phyloP scores from a whole-genome alignment of 2,329 filamentous ascomycete genomes.

The Nigrospora osmanthi region DNA sequence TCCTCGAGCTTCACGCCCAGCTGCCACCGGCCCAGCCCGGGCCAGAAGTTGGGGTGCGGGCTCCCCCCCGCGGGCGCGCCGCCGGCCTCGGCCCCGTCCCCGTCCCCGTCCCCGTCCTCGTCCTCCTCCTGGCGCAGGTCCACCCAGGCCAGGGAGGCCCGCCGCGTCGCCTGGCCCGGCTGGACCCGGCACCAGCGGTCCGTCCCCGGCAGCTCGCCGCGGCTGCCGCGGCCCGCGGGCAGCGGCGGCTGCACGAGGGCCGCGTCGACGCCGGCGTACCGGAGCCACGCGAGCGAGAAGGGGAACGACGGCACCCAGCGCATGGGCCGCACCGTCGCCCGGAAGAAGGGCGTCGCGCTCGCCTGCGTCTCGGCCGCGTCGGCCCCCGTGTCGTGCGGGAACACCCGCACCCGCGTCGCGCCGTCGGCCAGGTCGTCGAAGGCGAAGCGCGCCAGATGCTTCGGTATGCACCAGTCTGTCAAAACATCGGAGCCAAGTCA shows the following conservation, averaged over 20 bases:
- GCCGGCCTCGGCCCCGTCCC: slow-evolving; percentile 18
- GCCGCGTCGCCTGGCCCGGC: slow-evolving; percentile 19
- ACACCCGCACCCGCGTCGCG: slow-evolving; percentile 33
- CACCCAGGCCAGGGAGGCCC: slow-evolving; percentile 35
- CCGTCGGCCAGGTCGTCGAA: slow-evolving; percentile 30
- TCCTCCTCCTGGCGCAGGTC: slow-evolving; percentile 32
- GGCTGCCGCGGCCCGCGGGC: slow-evolving; percentile 27
- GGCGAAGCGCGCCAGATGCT: slow-evolving; percentile 44
- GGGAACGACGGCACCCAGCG: slow-evolving; percentile 35
- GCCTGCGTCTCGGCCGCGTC: slow-evolving; percentile 22
- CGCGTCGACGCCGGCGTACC: slow-evolving; percentile 32
- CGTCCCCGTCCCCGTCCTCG: no score
- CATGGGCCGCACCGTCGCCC: slow-evolving; percentile 33
- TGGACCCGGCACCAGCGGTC: slow-evolving; percentile 34
- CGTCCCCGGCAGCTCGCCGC: slow-evolving; percentile 36
- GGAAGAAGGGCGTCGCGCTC: slow-evolving; percentile 33
- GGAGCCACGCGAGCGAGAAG: slow-evolving; percentile 27
- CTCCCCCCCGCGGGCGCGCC: slow-evolving; percentile 8
- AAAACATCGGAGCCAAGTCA: background rate
- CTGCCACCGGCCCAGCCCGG: slow-evolving; percentile 35
- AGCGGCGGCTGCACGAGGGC: slow-evolving; percentile 41
- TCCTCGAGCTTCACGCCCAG: slow-evolving; percentile 24
- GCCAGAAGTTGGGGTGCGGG: slow-evolving; percentile 36
- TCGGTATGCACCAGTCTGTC: slow-evolving; percentile 47
- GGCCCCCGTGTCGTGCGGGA: slow-evolving; percentile 29